Evolutionary conservation across 2,329 filamentous ascomycete species (phyloP).

Genomic region (Cladosporium sp.): DNA sequence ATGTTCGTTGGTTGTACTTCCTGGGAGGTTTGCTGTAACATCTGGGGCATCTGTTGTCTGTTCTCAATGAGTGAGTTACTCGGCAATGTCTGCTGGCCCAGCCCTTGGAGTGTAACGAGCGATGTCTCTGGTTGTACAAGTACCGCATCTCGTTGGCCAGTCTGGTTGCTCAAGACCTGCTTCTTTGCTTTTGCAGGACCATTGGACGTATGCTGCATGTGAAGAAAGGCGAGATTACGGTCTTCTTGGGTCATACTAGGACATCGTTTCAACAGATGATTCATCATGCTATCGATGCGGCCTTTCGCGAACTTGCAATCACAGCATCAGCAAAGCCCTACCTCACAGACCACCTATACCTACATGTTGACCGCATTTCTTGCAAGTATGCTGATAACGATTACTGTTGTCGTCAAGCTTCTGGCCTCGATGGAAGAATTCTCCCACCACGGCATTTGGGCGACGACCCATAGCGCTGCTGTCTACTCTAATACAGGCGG

Average conservation of each 20-base stretch:
- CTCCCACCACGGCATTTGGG: constrained; percentile 80
- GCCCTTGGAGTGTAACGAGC: not conserved
- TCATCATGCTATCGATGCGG: constrained; percentile 77
- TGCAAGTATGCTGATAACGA: constrained; percentile 89
- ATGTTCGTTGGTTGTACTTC: not conserved
- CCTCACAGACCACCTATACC: constrained; percentile 4
- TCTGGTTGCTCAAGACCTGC: not conserved
- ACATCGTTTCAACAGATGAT: constrained; percentile 84
- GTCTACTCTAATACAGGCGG: not conserved
- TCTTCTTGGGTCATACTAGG: constrained; percentile 65
- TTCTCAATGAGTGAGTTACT: not conserved
- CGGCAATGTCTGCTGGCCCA: constrained; percentile 7
- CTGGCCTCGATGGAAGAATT: constrained; percentile 83
- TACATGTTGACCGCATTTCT: constrained; percentile 75
- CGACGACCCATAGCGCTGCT: constrained; percentile 68
- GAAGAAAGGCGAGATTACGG: constrained; percentile 52
- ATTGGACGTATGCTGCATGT: constrained; percentile 37
- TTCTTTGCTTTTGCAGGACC: constrained; percentile 12
- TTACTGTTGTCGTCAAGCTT: constrained; percentile 90
- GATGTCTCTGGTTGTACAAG: not conserved
- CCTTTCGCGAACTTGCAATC: constrained; percentile 74
- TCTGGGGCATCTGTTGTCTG: constrained; percentile 2
- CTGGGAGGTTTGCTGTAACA: not conserved
- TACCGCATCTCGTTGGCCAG: not conserved
- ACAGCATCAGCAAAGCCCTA: not conserved